Conservation (phyloP, 306 rosid species). For the Sechiopsis laciniata region DNA sequence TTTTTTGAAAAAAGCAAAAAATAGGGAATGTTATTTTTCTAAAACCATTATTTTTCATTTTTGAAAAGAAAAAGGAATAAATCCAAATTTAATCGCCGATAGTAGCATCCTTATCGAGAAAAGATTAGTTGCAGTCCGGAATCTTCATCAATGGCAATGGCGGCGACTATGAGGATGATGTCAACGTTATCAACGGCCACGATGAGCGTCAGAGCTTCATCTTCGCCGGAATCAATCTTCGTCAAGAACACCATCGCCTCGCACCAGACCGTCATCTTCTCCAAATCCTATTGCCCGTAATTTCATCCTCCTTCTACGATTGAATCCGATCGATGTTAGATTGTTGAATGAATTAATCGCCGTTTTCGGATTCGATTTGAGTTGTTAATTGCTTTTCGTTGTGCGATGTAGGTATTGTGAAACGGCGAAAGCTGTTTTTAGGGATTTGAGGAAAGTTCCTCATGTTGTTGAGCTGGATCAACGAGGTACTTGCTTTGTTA, state of each 20-base stretch:
- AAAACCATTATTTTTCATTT: no score
- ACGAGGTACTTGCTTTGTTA: constrained; percentile 48
- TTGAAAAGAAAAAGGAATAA: no score
- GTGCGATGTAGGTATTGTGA: constrained; percentile 59
- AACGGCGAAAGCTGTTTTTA: constrained; percentile 75
- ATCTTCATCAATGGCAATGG: background rate
- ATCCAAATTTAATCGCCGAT: background rate
- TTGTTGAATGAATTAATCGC: background rate
- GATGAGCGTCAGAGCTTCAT: background rate
- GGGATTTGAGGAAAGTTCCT: constrained; percentile 64
- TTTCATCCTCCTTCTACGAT: background rate
- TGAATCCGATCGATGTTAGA: background rate
- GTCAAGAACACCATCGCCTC: constrained; percentile 64
- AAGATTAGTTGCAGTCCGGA: background rate
- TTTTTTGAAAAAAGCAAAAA: no score
- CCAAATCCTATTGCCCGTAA: constrained; percentile 94
- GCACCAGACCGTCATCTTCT: constrained; percentile 74
- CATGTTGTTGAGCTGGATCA: constrained; percentile 83
- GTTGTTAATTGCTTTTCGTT: background rate
- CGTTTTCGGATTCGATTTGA: background rate
- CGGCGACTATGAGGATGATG: background rate
- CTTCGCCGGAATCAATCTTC: constrained; percentile 44
- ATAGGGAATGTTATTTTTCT: no score
- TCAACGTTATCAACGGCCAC: background rate
- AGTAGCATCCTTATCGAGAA: background rate